Evolutionary conservation across 2,329 filamentous ascomycete species (phyloP).

Genomic region (Trichoderma sp.): DNA sequence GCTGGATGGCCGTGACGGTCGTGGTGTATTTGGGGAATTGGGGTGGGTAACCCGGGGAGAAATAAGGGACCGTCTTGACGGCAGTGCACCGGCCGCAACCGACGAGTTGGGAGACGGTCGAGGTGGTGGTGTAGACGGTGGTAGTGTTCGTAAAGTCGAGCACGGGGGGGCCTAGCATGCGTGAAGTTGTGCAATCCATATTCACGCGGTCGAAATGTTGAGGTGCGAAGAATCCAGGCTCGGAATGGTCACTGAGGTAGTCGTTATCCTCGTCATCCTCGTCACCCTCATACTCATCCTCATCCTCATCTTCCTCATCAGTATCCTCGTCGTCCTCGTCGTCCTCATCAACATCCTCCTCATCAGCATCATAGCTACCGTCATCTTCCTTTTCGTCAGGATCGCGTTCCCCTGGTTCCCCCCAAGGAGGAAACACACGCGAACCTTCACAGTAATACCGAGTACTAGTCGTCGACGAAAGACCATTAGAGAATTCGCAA

Average conservation of each 20-base stretch:
- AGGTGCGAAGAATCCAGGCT: not conserved
- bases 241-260: not conserved
- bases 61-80: not conserved
- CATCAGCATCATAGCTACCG: not conserved
- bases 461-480: not conserved
- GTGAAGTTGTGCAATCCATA: slow-evolving; percentile 20
- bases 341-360: not conserved
- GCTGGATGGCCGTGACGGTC: slow-evolving; percentile 24
- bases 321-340: not conserved
- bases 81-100: slow-evolving; percentile 30
- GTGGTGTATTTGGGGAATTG: slow-evolving; percentile 25
- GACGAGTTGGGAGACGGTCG: slow-evolving; percentile 25
- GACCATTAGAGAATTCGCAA: not conserved
- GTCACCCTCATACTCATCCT: not conserved
- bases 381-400: not conserved
- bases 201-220: not conserved
- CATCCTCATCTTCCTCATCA: not conserved
- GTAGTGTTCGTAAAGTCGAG: slow-evolving; percentile 10
- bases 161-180: not conserved
- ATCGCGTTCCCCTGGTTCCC: too few species aligned
- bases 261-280: not conserved
- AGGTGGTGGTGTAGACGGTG: slow-evolving; percentile 29
- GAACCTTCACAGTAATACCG: not conserved
- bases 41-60: slow-evolving; percentile 23
- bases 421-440: too few species aligned